A percentile compares a stretch with the other conserved stretches of the same genome.
Evolutionary conservation across 2,329 filamentous ascomycete genomes (phyloP).

Genomic region (Sclerotinia spermophila): DNA sequence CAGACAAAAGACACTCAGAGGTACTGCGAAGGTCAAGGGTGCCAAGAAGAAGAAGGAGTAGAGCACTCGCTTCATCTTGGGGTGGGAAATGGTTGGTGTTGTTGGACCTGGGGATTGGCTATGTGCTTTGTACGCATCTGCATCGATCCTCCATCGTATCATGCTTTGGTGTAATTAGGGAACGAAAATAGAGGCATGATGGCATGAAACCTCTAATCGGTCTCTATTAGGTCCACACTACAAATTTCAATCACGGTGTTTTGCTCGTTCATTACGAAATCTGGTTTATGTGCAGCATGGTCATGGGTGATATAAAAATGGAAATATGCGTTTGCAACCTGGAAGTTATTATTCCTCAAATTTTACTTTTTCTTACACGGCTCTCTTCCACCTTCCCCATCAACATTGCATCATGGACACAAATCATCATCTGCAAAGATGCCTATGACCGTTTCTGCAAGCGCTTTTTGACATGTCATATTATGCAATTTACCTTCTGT

Average conservation of each 20-base stretch:
- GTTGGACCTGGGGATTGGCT: slow-evolving; percentile 32
- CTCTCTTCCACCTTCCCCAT: not conserved
- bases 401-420: slow-evolving; percentile 1
- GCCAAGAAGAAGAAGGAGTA: slow-evolving; percentile 92
- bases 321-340: slow-evolving; percentile 15
- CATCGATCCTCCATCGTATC: slow-evolving; percentile 32
- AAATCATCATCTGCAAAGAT: slow-evolving; percentile 5
- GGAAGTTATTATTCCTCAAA: slow-evolving; percentile 6
- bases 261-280: slow-evolving; percentile 23
- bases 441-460: slow-evolving; percentile 12
- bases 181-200: slow-evolving; percentile 29
- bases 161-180: slow-evolving; percentile 28
- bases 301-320: slow-evolving; percentile 12
- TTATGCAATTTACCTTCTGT: slow-evolving; percentile 15
- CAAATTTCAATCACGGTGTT: slow-evolving; percentile 33
- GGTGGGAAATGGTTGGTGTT: slow-evolving; percentile 34
- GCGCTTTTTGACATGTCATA: slow-evolving; percentile 14
- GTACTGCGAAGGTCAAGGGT: slow-evolving; percentile 98
- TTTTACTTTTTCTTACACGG: slow-evolving; percentile 2
- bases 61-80: slow-evolving; percentile 41
- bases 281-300: slow-evolving; percentile 18
- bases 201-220: slow-evolving; percentile 29
- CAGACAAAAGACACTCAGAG: slow-evolving; percentile 96
- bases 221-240: slow-evolving; percentile 25
- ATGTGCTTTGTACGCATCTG: slow-evolving; percentile 33